Evolutionary conservation across 2,329 filamentous ascomycete genomes (phyloP).

Genomic region (Xylaria sp.): DNA sequence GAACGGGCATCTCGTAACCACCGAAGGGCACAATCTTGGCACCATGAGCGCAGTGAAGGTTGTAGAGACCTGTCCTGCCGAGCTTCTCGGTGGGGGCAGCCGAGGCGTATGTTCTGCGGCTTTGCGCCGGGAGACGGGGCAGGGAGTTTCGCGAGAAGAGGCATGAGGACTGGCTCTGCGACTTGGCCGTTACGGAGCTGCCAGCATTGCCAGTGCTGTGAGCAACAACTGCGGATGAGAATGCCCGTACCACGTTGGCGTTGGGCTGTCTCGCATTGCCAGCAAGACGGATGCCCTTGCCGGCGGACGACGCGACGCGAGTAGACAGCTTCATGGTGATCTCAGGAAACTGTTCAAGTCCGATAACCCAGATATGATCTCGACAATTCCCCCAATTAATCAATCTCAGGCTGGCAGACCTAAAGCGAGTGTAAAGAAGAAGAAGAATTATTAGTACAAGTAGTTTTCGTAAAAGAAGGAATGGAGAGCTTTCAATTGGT

Average conservation of each 20-base stretch:
- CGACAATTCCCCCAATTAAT: too few relatives aligned
- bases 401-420: too few relatives aligned
- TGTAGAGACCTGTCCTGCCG: conserved; percentile 68
- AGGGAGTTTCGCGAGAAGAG: not conserved
- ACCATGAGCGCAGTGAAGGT: conserved; percentile 69
- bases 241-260: conserved; percentile 6
- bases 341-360: conserved; percentile 7
- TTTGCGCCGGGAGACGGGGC: conserved; percentile 5
- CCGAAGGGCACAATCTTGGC: conserved; percentile 97
- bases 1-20: conserved; percentile 86
- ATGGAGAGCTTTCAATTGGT: too few relatives aligned
- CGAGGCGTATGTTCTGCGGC: conserved; percentile 24
- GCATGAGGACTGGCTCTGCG: not conserved
- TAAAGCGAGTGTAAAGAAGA: too few relatives aligned
- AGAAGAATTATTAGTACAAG: too few relatives aligned
- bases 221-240: conserved; percentile 8
- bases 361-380: not conserved
- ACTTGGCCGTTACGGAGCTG: not conserved
- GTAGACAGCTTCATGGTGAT: conserved; percentile 24
- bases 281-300: conserved; percentile 20
- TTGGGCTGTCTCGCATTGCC: conserved; percentile 11
- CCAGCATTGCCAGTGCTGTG: not conserved
- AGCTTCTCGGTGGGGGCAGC: conserved; percentile 29
- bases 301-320: conserved; percentile 18
- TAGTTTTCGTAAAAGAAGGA: too few relatives aligned